Base-by-base conservation (phyloP, 2,329 filamentous ascomycete genomes). In the Talaromyces atroroseus region DNA sequence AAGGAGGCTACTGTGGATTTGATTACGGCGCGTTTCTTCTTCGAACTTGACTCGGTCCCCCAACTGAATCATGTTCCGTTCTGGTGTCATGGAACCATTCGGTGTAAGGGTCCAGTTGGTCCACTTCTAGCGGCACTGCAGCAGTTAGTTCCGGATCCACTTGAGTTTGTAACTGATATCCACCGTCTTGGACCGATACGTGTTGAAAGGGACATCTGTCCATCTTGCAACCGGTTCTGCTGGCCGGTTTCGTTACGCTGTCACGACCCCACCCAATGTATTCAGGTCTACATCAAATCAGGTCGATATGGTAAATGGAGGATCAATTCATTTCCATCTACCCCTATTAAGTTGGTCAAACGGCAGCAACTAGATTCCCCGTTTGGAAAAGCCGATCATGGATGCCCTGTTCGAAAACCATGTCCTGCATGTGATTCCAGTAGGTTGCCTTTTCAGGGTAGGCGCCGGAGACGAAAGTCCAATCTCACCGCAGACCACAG, bases 261-360 rank as follows among this genome's bases (percentile, higher is more conserved):
- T 3, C 38, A 46, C 24, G 42, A 62, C 40, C 42, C 57, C 1
- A 53, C 60, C 11, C 29, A 63, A 24, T 50, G 44, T 16, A 42
- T 63, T 3, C 63, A 61, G 32, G 58, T 65, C 32, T 64, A 58
- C 46, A 36, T 65, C 20, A 48, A 59, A 48, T 40, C 52, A 20
- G 40, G 52, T 36, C 44, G 44, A 1, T 59, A 63, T 24, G 51
- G 48, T 32, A 40, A 52, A 12, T 65, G 52, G 61, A 59, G 59
- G 26, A 62, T 64, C 24, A 56, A 59, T 12, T 59, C 60, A 3
- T 65, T 65, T 42, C 64, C 54, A 26, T 56, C 49, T 1, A 60
- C 21, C 38, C 18, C 63, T 12, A 49, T 23, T 10, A 60, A 52
- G 2, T 52, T 64, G 38, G 48, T 52, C 16, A 53, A 46, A 18